Conservation (phyloP, 2,329 filamentous ascomycete species). For the Macrophomina tecta region DNA sequence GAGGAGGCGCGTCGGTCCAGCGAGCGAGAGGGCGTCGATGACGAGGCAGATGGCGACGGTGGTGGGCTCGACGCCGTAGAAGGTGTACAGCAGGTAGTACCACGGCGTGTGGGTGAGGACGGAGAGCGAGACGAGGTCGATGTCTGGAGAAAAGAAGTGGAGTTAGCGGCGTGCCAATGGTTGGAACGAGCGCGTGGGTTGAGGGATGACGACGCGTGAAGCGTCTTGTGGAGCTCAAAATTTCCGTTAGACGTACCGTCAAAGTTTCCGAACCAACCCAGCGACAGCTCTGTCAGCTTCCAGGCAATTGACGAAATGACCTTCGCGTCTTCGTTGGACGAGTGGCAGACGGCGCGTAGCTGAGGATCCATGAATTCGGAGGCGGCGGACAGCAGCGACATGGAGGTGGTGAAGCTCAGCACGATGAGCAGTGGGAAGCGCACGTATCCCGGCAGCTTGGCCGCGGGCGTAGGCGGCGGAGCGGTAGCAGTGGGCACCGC, state of each 20-base stretch:
- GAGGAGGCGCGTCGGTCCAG: constrained; percentile 76
- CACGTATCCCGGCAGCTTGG: constrained; percentile 43
- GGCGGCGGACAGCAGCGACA: constrained; percentile 67
- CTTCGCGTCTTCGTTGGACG: constrained; percentile 66
- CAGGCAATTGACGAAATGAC: constrained; percentile 60
- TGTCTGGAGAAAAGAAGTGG: constrained; percentile 40
- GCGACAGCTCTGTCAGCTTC: constrained; percentile 69
- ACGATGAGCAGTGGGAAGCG: constrained; percentile 54
- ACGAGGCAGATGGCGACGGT: constrained; percentile 67
- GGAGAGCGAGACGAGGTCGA: constrained; percentile 52
- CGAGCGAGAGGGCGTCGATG: constrained; percentile 72
- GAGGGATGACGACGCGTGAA: constrained; percentile 17
- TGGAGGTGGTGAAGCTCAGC: constrained; percentile 66
- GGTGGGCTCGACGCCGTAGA: constrained; percentile 72
- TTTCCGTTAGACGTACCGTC: constrained; percentile 62
- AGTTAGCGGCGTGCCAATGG: constrained; percentile 23
- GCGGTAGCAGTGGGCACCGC: constrained; percentile 33
- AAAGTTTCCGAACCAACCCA: constrained; percentile 76
- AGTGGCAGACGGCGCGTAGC: constrained; percentile 70
- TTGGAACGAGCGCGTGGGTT: constrained; percentile 48
- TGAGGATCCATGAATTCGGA: constrained; percentile 68
- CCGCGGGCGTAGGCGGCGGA: constrained; percentile 34
- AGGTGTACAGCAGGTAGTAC: constrained; percentile 76
- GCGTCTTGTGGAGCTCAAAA: constrained; percentile 5
- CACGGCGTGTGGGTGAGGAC: constrained; percentile 77